These are phyloP conservation scores for Diphasiastrum complanatum DNA, from an alignment of 83 land plant genomes.

Conservation along the genomic window DNA sequence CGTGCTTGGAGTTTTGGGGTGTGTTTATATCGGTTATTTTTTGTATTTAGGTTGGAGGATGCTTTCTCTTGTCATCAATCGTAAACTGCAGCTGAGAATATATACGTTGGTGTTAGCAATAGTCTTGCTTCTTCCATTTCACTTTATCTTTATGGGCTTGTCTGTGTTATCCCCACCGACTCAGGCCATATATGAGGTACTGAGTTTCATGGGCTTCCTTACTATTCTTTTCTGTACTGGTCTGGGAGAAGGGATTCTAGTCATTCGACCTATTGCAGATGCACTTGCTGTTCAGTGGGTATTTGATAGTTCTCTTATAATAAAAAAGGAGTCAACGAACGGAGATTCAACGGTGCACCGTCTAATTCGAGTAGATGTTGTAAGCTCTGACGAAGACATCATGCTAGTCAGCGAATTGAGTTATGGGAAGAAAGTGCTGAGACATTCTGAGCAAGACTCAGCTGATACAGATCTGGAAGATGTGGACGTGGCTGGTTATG, in stretches of 20 bases:
- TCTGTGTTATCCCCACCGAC: slow-evolving; percentile 59
- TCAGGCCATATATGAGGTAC: slow-evolving; percentile 37
- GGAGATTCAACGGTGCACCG: too few relatives aligned
- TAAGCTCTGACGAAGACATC: too few relatives aligned
- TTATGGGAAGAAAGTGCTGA: too few relatives aligned
- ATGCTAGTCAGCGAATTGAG: too few relatives aligned
- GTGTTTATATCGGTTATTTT: slow-evolving; percentile 48
- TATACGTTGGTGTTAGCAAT: slow-evolving; percentile 57
- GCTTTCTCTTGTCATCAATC: slow-evolving; percentile 72
- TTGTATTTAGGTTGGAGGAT: slow-evolving; percentile 61
- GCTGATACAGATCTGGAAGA: too few relatives aligned
- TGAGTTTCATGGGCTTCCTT: slow-evolving; percentile 65
- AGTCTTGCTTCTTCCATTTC: slow-evolving; percentile 51
- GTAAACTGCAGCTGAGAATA: slow-evolving; percentile 57
- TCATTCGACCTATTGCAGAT: slow-evolving; percentile 76
- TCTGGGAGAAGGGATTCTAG: slow-evolving; percentile 67
- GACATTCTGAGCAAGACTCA: too few relatives aligned
- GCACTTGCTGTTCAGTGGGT: slow-evolving; percentile 57
- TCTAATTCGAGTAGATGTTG: too few relatives aligned
- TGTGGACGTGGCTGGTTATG: too few relatives aligned
- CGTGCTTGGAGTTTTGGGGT: slow-evolving; percentile 54
- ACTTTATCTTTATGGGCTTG: slow-evolving; percentile 73
- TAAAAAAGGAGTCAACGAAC: too few relatives aligned
- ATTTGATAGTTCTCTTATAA: too few relatives aligned
- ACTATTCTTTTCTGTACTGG: slow-evolving; percentile 50